These are phyloP conservation scores for Zygoascus sp. DNA, from an alignment of 1,139 yeast genomes.

Conservation along the genomic window DNA sequence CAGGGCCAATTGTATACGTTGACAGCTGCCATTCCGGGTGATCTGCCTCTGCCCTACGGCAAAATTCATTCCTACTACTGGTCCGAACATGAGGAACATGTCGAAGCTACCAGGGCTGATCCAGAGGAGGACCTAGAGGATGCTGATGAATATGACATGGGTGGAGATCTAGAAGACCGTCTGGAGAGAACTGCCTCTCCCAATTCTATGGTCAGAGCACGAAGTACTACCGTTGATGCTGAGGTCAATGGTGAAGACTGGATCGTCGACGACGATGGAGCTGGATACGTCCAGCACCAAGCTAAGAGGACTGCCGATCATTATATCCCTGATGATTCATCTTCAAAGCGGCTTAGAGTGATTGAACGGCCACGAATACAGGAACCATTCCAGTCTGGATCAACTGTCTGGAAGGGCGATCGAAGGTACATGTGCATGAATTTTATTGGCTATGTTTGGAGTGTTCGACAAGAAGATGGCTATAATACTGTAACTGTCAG, in stretches of 20 bases:
- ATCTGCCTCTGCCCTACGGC: conserved; percentile 13
- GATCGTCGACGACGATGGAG: conserved; percentile 55
- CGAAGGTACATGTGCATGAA: conserved; percentile 82
- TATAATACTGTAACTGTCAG: conserved; percentile 75
- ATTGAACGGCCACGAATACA: conserved; percentile 11
- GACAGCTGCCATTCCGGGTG: conserved; percentile 15
- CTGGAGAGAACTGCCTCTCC: conserved; percentile 15
- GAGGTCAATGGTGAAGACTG: conserved; percentile 38
- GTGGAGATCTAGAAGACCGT: conserved; percentile 27
- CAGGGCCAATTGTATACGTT: conserved; percentile 34
- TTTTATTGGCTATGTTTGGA: conserved; percentile 76
- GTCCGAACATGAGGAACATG: neutral
- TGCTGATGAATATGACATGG: conserved; percentile 26
- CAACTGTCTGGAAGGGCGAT: conserved; percentile 71
- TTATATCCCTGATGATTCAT: neutral
- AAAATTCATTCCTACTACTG: neutral
- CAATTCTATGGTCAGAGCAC: conserved; percentile 6
- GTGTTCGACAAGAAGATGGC: conserved; percentile 55
- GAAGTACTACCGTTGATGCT: conserved; percentile 22
- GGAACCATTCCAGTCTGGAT: conserved; percentile 65
- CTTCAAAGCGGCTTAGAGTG: conserved; percentile 5
- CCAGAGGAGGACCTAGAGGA: conserved; percentile 15
- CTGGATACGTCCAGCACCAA: conserved; percentile 37
- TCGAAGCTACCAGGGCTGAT: neutral
- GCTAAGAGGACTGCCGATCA: conserved; percentile 3